Percentiles rank a stretch among this genome's conserved stretches.
phyloP scores from a whole-genome alignment of 2,329 filamentous ascomycete genomes.

The Myriosclerotinia curreyana region DNA sequence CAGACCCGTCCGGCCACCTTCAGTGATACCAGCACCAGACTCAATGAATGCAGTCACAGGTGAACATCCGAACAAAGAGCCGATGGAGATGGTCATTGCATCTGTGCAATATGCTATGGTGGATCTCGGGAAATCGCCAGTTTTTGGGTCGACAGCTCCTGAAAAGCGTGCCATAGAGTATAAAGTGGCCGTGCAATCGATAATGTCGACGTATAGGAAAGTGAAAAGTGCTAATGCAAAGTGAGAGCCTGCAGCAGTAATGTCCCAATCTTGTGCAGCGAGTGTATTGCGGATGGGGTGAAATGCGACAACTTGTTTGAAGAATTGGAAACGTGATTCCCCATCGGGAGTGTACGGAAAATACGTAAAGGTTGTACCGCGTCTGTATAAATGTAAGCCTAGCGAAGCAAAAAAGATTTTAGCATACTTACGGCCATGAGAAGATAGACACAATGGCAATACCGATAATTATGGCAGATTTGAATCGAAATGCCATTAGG shows the following conservation, averaged over 20 bases:
- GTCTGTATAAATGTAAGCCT: conserved; percentile 42
- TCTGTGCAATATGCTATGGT: conserved; percentile 76
- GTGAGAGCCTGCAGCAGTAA: conserved; percentile 50
- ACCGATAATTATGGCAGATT: conserved; percentile 71
- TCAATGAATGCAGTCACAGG: conserved; percentile 75
- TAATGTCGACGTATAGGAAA: conserved; percentile 76
- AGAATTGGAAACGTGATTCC: conserved; percentile 65
- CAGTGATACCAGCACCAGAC: conserved; percentile 71
- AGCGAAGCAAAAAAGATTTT: background rate
- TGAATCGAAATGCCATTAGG: conserved; percentile 75
- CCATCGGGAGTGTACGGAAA: conserved; percentile 66
- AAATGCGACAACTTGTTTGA: conserved; percentile 69
- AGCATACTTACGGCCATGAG: conserved; percentile 64
- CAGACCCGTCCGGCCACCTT: conserved; percentile 70
- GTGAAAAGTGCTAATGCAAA: conserved; percentile 72
- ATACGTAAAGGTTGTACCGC: conserved; percentile 67
- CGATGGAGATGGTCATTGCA: conserved; percentile 67
- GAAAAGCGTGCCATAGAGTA: conserved; percentile 81
- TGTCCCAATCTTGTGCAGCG: conserved; percentile 63
- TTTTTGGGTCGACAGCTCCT: conserved; percentile 59
- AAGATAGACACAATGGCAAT: conserved; percentile 69
- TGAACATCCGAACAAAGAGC: conserved; percentile 65
- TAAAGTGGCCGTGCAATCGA: conserved; percentile 73
- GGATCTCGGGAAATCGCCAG: conserved; percentile 82
- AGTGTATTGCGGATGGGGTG: conserved; percentile 65